Percentiles rank a stretch among this genome's conserved stretches.
Evolutionary conservation across 306 rosid genomes (phyloP).

Genomic region (Castanea mollissima): DNA sequence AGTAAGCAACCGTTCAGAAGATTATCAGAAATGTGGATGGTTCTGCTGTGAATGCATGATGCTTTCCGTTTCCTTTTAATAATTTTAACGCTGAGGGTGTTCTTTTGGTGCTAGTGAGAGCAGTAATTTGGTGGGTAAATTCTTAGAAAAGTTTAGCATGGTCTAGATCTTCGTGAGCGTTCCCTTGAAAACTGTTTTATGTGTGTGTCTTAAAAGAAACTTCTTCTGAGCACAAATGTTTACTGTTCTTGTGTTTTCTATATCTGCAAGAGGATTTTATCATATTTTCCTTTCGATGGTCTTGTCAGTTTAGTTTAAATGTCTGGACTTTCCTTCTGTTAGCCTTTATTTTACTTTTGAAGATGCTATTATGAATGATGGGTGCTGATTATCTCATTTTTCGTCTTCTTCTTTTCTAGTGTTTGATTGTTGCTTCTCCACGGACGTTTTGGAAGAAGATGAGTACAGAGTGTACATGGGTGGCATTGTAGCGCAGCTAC

Average conservation of each 20-base stretch:
- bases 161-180: neutral
- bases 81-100: neutral
- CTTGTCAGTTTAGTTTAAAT: neutral
- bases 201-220: neutral
- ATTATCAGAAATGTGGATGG: conserved; percentile 1
- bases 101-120: neutral
- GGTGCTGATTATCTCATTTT: conserved; percentile 5
- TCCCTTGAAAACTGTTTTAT: neutral
- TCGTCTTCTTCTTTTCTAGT: conserved; percentile 41
- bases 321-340: neutral
- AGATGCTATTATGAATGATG: neutral
- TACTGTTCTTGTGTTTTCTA: neutral
- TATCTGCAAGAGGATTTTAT: neutral
- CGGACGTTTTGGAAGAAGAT: conserved; percentile 82
- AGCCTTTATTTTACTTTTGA: neutral
- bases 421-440: conserved; percentile 97
- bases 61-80: neutral
- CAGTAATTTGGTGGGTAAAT: neutral
- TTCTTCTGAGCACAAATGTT: neutral
- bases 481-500: conserved; percentile 86
- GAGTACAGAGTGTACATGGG: conserved; percentile 83
- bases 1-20: conserved; percentile 5
- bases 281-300: neutral
- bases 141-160: neutral
- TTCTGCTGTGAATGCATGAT: neutral